Evolutionary conservation across 306 rosid species (phyloP), one percentile per base, ranked within the genome.

Genomic region (Corylus avellana): DNA sequence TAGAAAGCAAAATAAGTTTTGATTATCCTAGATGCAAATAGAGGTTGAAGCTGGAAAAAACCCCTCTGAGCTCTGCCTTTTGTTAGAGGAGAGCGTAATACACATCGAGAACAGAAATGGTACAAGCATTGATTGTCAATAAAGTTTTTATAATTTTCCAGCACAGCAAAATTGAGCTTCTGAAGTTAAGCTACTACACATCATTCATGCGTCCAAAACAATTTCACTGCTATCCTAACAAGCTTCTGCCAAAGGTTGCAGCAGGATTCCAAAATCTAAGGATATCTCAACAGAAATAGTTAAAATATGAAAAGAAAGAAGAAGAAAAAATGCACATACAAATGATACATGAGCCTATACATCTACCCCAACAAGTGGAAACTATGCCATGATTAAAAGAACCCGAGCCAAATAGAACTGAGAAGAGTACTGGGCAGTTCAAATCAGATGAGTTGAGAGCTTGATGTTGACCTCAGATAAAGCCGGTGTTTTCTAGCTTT

Each of bases 1-100:
- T 81, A 72, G 67, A 70, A 50, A 64, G 68, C 17, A 68, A 51
- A 17, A 61, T 27, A 44, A 48, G 14, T 0, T 20, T 67, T 67
- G 18, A 63, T 13, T 48, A 78, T 35, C 44, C 56, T 22, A 5
- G 22, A 9, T n/a, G 29, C 46, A 51, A 44, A 75, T 49, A 32
- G 46, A 63, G 51, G 12, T 46, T 12, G 20, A 6, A 6, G 9
- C 66, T 29, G 11, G 25, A 8, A 13, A 5, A 63, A 63, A 22
- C 32, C 11, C 67, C 67, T 59, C 12, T 59, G 16, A 22, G 35
- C 67, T 59, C 39, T 25, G 7, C 7, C 42, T 32, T 32, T 29
- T 13, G 16, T 29, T 29, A 13, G 16, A 42, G 17, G 50, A 39
- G 27, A 8, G 12, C 4, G 5, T 9, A 67, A 9, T 42, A 39